Conservation (phyloP, 2,329 filamentous ascomycete genomes). For the Fusarium poae region DNA sequence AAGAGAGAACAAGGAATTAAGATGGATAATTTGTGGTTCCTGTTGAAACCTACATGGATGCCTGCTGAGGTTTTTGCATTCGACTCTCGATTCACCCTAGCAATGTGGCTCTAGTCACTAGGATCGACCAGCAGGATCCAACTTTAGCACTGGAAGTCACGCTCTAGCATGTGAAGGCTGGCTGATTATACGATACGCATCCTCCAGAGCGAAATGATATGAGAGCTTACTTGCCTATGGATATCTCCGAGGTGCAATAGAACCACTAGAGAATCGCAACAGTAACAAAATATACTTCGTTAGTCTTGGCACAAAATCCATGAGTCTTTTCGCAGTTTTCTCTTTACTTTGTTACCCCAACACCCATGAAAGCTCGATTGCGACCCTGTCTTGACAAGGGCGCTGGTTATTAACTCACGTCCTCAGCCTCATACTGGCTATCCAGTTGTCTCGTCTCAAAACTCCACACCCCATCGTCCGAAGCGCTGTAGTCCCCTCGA, state of each 20-base stretch:
- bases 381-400: constrained; percentile 25
- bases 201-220: constrained; percentile 4
- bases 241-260: constrained; percentile 6
- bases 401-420: constrained; percentile 15
- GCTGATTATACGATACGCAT: not conserved
- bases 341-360: constrained; percentile 15
- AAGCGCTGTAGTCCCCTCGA: constrained; percentile 36
- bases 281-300: constrained; percentile 1
- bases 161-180: constrained; percentile 43
- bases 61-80: constrained; percentile 39
- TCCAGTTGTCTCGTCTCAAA: constrained; percentile 19
- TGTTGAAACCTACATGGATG: constrained; percentile 16
- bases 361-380: constrained; percentile 18
- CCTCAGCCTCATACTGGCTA: constrained; percentile 37
- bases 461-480: constrained; percentile 32
- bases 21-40: constrained; percentile 25
- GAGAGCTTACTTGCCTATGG: constrained; percentile 16
- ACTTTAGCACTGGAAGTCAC: constrained; percentile 18
- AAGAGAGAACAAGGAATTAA: constrained; percentile 28
- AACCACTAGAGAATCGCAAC: not conserved
- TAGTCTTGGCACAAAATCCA: constrained; percentile 8
- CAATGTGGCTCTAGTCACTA: constrained; percentile 18
- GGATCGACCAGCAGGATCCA: constrained; percentile 14
- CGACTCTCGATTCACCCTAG: constrained; percentile 39
- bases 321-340: not conserved